Base-by-base conservation (phyloP, 2,329 filamentous ascomycete genomes). In the Dactylellina sp. region DNA sequence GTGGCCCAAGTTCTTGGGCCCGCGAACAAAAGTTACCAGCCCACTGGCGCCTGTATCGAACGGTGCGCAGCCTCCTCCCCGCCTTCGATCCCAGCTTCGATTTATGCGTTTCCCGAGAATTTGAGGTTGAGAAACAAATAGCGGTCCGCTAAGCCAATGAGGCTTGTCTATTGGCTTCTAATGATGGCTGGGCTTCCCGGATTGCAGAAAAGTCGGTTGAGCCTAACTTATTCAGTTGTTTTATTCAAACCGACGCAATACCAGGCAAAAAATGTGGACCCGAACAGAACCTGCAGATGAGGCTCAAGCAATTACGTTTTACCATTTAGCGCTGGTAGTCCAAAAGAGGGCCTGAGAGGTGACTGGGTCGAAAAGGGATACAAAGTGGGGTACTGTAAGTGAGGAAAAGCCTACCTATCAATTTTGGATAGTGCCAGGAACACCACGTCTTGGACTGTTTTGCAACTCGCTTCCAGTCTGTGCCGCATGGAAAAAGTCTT, bases 271-370 rank as follows among this genome's bases (percentile, higher is more conserved):
- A 37, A 42, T 11, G 20, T 57, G 22, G 24, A 47, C 25, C 40
- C 32, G 24, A n/a, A 60, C 6, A 9, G 40, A 47, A 37, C 32
- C 56, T 60, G 56, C 40, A 49, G 56, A 50, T 57, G 62, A 16
- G 62, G 42, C 52, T 66, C 44, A 59, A 57, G 50, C 62, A 66
- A 57, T 66, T 24, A 57, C n/a, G 28, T 66, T n/a, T 42, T 14
- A 5, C 25, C 28, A 50, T 66, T 66, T 66, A 66, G 62, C 62
- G 62, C 62, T 66, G n/a, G 20, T 39, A 11, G 2, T 18, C 18
- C 6, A n/a, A 20, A 47, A 16, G 24, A 37, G 11, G 39, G 53
- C 22, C 53, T 44, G 37, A 57, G 53, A 44, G 53, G 18, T 28
- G 20, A 44, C 9, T 22, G 37, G 22, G 11, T 22, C 7, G 18